Base-by-base conservation (phyloP, 129 eudicot genomes). In the Lonicera japonica region DNA sequence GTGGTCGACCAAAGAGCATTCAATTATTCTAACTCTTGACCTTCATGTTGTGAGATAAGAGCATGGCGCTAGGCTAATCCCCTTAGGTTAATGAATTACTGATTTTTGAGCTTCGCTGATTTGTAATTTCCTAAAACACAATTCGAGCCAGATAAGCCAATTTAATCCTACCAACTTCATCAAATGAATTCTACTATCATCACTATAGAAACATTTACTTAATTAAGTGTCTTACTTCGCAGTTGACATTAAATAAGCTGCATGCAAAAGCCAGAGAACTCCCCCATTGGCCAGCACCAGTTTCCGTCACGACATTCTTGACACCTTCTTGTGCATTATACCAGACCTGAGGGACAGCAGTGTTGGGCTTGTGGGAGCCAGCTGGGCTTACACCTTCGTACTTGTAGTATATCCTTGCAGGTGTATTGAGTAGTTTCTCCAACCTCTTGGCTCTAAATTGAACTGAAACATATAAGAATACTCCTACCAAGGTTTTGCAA, bases 281-380 rank as follows among this genome's bases (percentile, higher is more conserved):
- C 38, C 98, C 98, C 98, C 98, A 92, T 65, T 92, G 98, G 20
- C 98, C 96, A 17, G 98, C 98, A 47, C 98, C 98, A 3, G 98
- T 92, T 71, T 92, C 98, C 6, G 98, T 92, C 60, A 92, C 98
- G 20, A 92, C 60, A 21, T 82, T 87, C 82, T 87, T 82, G 65
- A 92, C 79, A 23, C 96, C 96, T 82, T 80, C 67, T 66, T 82
- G 90, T 5, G 96, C 90, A 65, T 92, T 92, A 77, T 87, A 92
- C 90, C 90, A 92, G 53, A 73, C 98, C 81, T 87, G 98, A 57
- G 98, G 98, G 41, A 92, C 95, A 2, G 98, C 87, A 54, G 90
- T 84, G 83, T 92, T 92, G 1, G 96, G 96, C 47, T 92, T 92
- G 56, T 92, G 98, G 14, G 98, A 92, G 21, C 96, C 98, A 3